phyloP scores from a whole-genome alignment of 2,329 filamentous ascomycete genomes.

The Coniosporium uncinatum region DNA sequence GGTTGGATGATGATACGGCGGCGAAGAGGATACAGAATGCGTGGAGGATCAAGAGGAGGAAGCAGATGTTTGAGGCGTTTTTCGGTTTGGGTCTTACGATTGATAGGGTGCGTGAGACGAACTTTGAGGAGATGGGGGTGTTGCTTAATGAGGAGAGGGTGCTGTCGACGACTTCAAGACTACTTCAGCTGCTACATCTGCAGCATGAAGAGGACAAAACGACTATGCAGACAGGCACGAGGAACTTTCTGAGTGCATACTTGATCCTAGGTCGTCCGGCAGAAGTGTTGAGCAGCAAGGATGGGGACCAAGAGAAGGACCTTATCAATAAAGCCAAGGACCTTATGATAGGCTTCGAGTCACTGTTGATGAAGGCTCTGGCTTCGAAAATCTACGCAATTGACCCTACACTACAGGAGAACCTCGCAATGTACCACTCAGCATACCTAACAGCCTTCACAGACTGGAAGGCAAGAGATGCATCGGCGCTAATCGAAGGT shows the following conservation, averaged over 20 bases:
- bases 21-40: constrained; percentile 62
- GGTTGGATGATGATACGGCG: constrained; percentile 55
- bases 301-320: constrained; percentile 63
- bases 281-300: constrained; percentile 71
- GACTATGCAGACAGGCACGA: constrained; percentile 38
- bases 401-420: constrained; percentile 54
- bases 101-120: constrained; percentile 62
- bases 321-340: constrained; percentile 75
- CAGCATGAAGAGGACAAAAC: constrained; percentile 54
- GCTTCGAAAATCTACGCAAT: constrained; percentile 61
- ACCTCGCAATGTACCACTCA: constrained; percentile 64
- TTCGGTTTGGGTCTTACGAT: constrained; percentile 61
- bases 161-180: constrained; percentile 56
- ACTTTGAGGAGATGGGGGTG: constrained; percentile 69
- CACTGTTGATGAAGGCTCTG: constrained; percentile 60
- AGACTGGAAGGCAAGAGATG: constrained; percentile 79
- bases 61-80: constrained; percentile 59
- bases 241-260: constrained; percentile 76
- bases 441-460: constrained; percentile 76
- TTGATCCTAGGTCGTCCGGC: constrained; percentile 75
- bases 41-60: constrained; percentile 58
- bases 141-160: constrained; percentile 63
- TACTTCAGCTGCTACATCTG: constrained; percentile 66
- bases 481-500: constrained; percentile 70
- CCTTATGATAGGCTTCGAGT: constrained; percentile 73